Base-by-base conservation (phyloP, 192 early-diverging fungal species). In the Geranomyces michiganensis region DNA sequence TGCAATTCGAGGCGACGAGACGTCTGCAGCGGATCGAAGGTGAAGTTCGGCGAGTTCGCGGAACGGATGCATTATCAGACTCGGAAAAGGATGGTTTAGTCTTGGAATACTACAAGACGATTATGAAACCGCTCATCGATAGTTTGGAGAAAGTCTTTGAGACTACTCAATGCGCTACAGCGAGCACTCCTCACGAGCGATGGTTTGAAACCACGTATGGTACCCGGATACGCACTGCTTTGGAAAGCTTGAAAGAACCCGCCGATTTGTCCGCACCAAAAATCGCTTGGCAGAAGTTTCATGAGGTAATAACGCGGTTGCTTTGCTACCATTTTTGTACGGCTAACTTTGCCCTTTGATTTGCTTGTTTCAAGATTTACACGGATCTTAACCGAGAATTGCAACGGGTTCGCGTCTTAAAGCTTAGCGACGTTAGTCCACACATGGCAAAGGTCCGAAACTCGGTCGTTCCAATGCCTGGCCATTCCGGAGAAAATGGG, bases 151-250 rank as follows among this genome's bases (percentile, higher is more conserved):
- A 82, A 19, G 43, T 92, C 19, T 68, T 78, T 26, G 77, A 75
- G 21, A 62, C 53, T 17, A 90, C 90, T 9, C 62, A 79, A 21
- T 47, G 53, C 1, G 46, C 29, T 15, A 67, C 64, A 15, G 77
- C 75, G 0, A 46, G 65, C 9, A 89, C 88, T 13, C 76, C 74
- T 13, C 92, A 93, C 77, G 92, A 94, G 74, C 64, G 75, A 1
- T 88, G 86, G 88, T 93, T 94, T 68, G 27, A 68, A 17, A 61
- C 84, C 1, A 80, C 68, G 0, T 93, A 80, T 76, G 80, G 81
- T 8, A 70, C 76, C 9, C 75, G 72, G 10, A 90, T 94, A n/a
- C 74, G 62, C 0, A 64, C 65, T n/a, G 88, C 89, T 1, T 72
- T 90, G 29, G 60, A 72, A 5, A 29, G 32, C 21, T 74, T 93